A percentile compares a stretch with the other conserved stretches of the same genome.
These are phyloP conservation scores for Acanthochlamys bracteata DNA, from an alignment of 106 monocot genomes.

Conservation along the genomic window DNA sequence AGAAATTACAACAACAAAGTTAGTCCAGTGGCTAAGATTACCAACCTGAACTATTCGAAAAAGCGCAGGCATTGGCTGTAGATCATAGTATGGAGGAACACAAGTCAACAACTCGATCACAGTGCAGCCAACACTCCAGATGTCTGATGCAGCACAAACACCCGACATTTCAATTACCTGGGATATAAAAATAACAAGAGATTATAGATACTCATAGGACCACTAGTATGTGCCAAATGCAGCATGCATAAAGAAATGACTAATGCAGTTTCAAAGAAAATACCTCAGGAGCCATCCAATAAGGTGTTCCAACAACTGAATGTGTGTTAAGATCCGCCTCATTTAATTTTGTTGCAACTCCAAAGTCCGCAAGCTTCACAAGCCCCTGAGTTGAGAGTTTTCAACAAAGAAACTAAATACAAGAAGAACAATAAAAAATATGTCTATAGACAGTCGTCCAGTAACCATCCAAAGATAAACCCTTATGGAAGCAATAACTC, in stretches of 20 bases:
- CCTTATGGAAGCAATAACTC: too few relatives aligned
- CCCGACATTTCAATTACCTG: conserved; percentile 99
- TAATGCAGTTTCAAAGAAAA: not conserved
- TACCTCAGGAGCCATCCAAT: conserved; percentile 99
- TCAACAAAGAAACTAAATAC: not conserved
- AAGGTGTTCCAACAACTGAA: conserved; percentile 98
- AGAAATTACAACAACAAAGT: too few relatives aligned
- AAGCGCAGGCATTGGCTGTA: conserved; percentile 98
- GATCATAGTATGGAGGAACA: conserved; percentile 98
- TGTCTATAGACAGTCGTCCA: too few relatives aligned
- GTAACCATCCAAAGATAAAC: too few relatives aligned
- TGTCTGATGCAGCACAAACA: conserved; percentile 97
- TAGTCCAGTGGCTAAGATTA: not conserved
- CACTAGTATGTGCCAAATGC: too few relatives aligned
- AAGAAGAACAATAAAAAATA: too few relatives aligned
- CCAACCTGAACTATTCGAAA: conserved; percentile 93
- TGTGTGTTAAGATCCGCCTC: conserved; percentile 98
- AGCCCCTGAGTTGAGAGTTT: conserved; percentile 53
- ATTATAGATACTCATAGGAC: too few relatives aligned
- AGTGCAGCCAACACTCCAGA: conserved; percentile 99
- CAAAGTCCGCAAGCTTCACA: conserved; percentile 99
- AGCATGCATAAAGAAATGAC: too few relatives aligned
- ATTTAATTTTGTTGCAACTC: conserved; percentile 94
- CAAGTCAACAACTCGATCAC: conserved; percentile 97
- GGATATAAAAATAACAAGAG: not conserved